These are phyloP conservation scores for Fusarium pseudonygamai DNA, from an alignment of 2,329 filamentous ascomycete species.

Conservation along the genomic window DNA sequence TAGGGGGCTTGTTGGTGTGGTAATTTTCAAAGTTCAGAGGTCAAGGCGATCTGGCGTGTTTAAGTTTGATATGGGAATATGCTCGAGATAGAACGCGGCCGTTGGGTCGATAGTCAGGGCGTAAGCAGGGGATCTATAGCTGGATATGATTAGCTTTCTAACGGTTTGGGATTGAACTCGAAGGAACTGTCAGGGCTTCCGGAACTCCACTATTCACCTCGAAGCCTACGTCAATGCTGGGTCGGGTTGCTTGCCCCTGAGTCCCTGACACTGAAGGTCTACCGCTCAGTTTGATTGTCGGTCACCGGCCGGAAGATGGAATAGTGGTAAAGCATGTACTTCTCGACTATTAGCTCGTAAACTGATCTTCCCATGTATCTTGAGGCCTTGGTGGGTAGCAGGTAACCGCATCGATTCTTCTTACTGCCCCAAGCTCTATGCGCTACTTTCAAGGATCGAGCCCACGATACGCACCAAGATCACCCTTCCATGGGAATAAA, in stretches of 20 bases:
- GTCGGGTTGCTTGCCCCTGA: not conserved
- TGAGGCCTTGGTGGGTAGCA: not conserved
- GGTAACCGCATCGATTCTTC: not conserved
- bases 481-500: no score
- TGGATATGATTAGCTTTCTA: not conserved
- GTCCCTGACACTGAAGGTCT: not conserved
- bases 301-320: not conserved
- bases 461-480: not conserved
- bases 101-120: not conserved
- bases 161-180: not conserved
- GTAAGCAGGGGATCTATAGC: not conserved
- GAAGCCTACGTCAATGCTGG: not conserved
- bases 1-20: not conserved
- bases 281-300: not conserved
- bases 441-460: not conserved
- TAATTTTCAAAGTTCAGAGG: not conserved
- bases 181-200: not conserved
- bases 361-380: not conserved
- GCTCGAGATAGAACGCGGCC: not conserved
- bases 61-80: not conserved
- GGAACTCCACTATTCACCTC: no score
- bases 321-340: not conserved
- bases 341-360: accelerated
- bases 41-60: no score
- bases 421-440: not conserved